These are phyloP conservation scores for Pinus albicaulis DNA, from an alignment of 75 land plant genomes.

Conservation along the genomic window DNA sequence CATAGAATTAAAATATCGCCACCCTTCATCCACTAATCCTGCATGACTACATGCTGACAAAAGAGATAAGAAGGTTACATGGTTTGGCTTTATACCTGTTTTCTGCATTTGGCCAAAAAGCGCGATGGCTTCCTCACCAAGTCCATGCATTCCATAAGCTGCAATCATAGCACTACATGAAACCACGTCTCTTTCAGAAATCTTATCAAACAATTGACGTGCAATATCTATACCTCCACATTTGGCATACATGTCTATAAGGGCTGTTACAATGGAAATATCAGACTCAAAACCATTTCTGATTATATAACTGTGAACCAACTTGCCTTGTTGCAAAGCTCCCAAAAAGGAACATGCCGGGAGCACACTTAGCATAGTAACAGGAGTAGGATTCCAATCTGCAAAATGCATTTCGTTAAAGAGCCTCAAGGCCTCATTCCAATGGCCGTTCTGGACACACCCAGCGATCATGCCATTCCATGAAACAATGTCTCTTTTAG, in stretches of 20 bases:
- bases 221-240: constrained; percentile 28
- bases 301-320: constrained; percentile 35
- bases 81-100: constrained; percentile 14
- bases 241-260: constrained; percentile 53
- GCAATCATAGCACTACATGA: constrained; percentile 52
- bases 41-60: constrained; percentile 15
- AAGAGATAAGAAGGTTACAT: constrained; percentile 1
- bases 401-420: constrained; percentile 31
- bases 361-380: constrained; percentile 53
- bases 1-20: neutral
- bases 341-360: constrained; percentile 34
- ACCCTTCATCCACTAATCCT: constrained; percentile 1
- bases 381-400: constrained; percentile 31
- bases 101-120: constrained; percentile 43
- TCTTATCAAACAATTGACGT: constrained; percentile 18
- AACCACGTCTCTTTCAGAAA: constrained; percentile 42
- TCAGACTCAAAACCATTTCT: constrained; percentile 51
- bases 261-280: constrained; percentile 36
- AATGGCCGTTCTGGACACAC: constrained; percentile 20
- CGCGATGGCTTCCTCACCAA: constrained; percentile 32
- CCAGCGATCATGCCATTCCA: constrained; percentile 51
- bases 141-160: constrained; percentile 32
- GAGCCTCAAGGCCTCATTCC: constrained; percentile 29
- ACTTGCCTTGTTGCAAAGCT: constrained; percentile 21
- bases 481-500: constrained; percentile 42